Evolutionary conservation across 1,284 basidiomycete species (phyloP).

Genomic region (Ustilago xerochloae): DNA sequence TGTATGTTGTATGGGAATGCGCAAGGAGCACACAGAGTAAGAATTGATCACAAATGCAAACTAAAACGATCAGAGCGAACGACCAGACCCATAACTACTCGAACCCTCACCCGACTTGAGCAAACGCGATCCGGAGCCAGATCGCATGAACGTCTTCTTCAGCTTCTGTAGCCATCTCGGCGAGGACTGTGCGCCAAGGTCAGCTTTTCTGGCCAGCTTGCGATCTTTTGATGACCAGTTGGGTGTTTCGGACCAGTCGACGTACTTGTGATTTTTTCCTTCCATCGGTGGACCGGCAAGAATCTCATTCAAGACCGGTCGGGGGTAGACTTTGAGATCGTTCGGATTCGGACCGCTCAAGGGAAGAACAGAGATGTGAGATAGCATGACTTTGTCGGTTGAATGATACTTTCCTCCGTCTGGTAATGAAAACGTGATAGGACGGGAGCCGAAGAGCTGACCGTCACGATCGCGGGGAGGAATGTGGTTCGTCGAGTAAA

Average conservation of each 20-base stretch:
- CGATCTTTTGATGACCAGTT: neutral
- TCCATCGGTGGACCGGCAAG: neutral
- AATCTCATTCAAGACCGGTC: neutral
- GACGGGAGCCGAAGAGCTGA: neutral
- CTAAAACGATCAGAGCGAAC: neutral
- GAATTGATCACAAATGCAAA: too few relatives aligned
- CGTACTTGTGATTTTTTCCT: neutral
- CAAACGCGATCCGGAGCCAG: neutral
- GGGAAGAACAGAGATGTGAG: neutral
- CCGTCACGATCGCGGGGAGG: neutral
- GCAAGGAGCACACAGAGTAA: too few relatives aligned
- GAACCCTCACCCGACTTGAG: neutral
- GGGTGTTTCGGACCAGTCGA: slow-evolving; percentile 2
- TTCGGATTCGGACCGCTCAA: neutral
- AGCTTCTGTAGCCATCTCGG: neutral
- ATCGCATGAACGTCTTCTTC: neutral
- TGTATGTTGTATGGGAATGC: too few relatives aligned
- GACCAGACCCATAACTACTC: neutral
- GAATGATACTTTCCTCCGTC: neutral
- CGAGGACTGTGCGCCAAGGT: neutral
- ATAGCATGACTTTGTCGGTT: neutral
- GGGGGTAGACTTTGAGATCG: neutral
- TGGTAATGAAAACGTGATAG: neutral
- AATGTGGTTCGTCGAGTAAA: neutral
- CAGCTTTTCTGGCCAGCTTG: neutral